A percentile compares a stretch with the other conserved stretches of the same genome.
These are phyloP conservation scores for Hypomyces rosellus DNA, from an alignment of 2,329 filamentous ascomycete genomes.

Conservation along the genomic window DNA sequence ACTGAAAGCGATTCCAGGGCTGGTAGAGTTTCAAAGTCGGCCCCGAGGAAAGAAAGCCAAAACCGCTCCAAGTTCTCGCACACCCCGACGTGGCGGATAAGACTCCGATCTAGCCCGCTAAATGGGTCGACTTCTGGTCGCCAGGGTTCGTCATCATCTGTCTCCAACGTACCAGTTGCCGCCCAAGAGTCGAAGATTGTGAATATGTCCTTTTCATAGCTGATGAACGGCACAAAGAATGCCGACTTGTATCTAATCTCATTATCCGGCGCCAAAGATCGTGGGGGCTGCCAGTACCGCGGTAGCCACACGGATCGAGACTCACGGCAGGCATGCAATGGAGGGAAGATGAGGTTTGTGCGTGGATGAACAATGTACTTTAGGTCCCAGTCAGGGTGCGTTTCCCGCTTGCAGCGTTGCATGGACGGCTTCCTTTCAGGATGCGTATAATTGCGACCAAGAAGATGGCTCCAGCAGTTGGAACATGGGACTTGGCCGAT, in stretches of 20 bases:
- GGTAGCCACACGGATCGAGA: conserved; percentile 7
- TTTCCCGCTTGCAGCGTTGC: conserved; percentile 15
- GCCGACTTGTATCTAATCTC: not conserved
- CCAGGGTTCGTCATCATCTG: not conserved
- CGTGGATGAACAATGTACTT: conserved; percentile 11
- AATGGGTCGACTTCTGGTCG: conserved; percentile 1
- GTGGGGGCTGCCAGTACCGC: not conserved
- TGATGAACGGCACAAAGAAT: conserved; percentile 9
- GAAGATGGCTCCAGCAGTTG: conserved; percentile 2
- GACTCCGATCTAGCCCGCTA: conserved; percentile 1
- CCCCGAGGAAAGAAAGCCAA: not conserved
- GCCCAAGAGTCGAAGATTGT: conserved; percentile 12
- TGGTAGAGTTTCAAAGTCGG: conserved; percentile 2
- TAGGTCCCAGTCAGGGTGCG: conserved; percentile 7
- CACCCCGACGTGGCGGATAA: conserved; percentile 4
- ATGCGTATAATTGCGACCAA: not conserved
- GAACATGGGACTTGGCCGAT: conserved; percentile 7
- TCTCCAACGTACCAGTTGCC: conserved; percentile 1
- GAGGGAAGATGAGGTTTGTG: conserved; percentile 7
- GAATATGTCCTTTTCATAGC: conserved; percentile 12
- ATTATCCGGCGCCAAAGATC: not conserved
- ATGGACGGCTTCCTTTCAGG: not conserved
- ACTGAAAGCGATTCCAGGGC: conserved; percentile 5
- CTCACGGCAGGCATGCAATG: conserved; percentile 9
- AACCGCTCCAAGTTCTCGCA: conserved; percentile 5